Conservation (phyloP, 805 yeast species). For the Yueomyces sp. region DNA sequence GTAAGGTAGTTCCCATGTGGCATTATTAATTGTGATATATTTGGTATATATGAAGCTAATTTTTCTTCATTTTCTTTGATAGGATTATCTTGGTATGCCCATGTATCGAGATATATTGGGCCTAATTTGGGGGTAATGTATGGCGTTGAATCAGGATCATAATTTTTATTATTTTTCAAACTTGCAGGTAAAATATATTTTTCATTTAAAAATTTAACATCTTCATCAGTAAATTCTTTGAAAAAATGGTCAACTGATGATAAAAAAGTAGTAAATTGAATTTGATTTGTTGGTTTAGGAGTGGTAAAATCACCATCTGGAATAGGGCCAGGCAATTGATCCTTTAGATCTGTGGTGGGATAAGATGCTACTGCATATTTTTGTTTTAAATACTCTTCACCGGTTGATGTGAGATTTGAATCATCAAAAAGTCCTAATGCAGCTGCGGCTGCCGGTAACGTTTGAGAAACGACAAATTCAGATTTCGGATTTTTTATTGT, state of each 20-base stretch:
- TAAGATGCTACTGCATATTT: conserved; percentile 85
- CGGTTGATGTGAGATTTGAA: conserved; percentile 49
- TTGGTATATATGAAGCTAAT: conserved; percentile 21
- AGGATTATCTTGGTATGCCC: background rate
- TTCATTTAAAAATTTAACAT: conserved; percentile 55
- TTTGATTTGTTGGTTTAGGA: conserved; percentile 78
- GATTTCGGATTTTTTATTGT: conserved; percentile 57
- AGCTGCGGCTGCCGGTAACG: conserved; percentile 51
- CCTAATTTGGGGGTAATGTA: conserved; percentile 79
- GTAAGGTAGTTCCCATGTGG: conserved; percentile 38
- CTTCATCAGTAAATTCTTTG: conserved; percentile 68
- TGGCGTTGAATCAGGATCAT: conserved; percentile 61
- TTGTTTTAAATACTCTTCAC: conserved; percentile 57
- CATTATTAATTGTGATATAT: conserved; percentile 29
- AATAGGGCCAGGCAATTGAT: conserved; percentile 71
- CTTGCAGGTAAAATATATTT: conserved; percentile 42
- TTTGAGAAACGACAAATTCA: conserved; percentile 60
- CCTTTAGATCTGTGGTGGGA: conserved; percentile 65
- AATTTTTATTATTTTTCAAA: conserved; percentile 26
- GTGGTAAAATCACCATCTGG: conserved; percentile 81
- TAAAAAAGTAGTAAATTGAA: conserved; percentile 79
- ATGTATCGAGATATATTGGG: conserved; percentile 50
- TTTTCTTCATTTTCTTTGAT: background rate
- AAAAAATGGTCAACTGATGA: conserved; percentile 77
- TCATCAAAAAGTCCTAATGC: conserved; percentile 56